These are phyloP conservation scores for Elongisporangium prolatum DNA, from an alignment of 352 stramenopile genomes.

Conservation along the genomic window DNA sequence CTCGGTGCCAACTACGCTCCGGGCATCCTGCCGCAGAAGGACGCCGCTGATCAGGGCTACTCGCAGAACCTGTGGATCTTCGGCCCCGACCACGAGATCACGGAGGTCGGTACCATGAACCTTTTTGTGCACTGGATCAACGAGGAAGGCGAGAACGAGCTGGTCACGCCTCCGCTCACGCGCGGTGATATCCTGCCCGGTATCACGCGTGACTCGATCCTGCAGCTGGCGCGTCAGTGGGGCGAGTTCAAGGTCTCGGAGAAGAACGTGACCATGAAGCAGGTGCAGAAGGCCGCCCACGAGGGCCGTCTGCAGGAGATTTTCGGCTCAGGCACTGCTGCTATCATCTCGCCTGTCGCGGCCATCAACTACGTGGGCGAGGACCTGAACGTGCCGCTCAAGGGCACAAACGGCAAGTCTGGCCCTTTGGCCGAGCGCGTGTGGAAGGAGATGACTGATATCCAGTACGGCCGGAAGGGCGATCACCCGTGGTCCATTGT, in stretches of 20 bases:
- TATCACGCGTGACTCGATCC: constrained; percentile 95
- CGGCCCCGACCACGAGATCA: constrained; percentile 88
- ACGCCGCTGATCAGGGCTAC: constrained; percentile 84
- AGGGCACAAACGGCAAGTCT: constrained; percentile 73
- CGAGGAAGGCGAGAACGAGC: constrained; percentile 88
- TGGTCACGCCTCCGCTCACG: constrained; percentile 94
- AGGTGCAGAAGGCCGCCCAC: constrained; percentile 89
- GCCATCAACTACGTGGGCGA: constrained; percentile 93
- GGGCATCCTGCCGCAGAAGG: constrained; percentile 90
- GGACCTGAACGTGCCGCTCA: constrained; percentile 89
- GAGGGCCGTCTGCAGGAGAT: constrained; percentile 91
- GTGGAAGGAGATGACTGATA: constrained; percentile 89
- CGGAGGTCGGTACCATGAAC: constrained; percentile 96
- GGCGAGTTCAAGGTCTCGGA: constrained; percentile 94
- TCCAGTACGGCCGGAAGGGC: constrained; percentile 57
- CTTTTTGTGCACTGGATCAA: constrained; percentile 97
- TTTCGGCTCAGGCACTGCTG: constrained; percentile 95
- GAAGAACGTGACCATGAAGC: constrained; percentile 91
- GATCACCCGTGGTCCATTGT: constrained; percentile 53
- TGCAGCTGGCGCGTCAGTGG: constrained; percentile 90
- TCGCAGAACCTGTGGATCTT: constrained; percentile 95
- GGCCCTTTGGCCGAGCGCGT: constrained; percentile 86
- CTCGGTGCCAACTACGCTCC: constrained; percentile 89
- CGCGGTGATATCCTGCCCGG: constrained; percentile 96
- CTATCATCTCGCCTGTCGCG: constrained; percentile 92